Base-by-base conservation (phyloP, 2,329 filamentous ascomycete genomes). In the Fusarium praegraminearum region DNA sequence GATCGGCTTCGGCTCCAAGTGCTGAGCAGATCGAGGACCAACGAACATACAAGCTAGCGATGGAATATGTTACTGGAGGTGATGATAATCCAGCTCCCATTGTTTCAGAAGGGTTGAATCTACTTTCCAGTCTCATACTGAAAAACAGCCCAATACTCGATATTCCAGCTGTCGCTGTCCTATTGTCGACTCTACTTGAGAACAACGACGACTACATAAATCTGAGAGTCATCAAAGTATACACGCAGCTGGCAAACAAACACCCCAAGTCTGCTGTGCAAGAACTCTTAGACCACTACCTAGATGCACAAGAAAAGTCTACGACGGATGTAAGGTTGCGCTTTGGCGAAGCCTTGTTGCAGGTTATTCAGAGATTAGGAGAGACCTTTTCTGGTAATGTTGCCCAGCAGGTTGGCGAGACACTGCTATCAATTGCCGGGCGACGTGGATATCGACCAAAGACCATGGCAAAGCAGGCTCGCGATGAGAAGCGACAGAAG, bases 191-290 rank as follows among this genome's bases (percentile, higher is more conserved):
- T 12, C 82, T 93, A 1, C 80, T 93, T 2, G 84, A 86, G 63
- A 90, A 92, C 50, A 81, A 84, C 8, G 91, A 93, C 58, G 90
- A 92, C 58, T 94, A 90, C 74, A 89, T 93, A 64, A 91, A 91
- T 72, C 81, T 91, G 4, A 85, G 88, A n/a, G 86, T 89, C 18
- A 87, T 93, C 65, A 88, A 88, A 65, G 83, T 90, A 2, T 87
- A 92, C 62, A 85, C 86, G 1, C 85, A 88, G 26, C 78, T 94
- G 13, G 86, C 90, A 0, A 80, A 84, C 65, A 84, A 82, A 58
- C 90, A 92, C 52, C 89, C 90, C 0, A 86, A 84, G 43, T 86
- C 90, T 1, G 89, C 89, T 0, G 80, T 86, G 5, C 83, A 82
- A 24, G 90, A 92, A 70, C 79, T 93, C 0, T 79, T 91, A 0